Conservation (phyloP, 1,139 yeast species). For the Yamadazyma diospyri region DNA sequence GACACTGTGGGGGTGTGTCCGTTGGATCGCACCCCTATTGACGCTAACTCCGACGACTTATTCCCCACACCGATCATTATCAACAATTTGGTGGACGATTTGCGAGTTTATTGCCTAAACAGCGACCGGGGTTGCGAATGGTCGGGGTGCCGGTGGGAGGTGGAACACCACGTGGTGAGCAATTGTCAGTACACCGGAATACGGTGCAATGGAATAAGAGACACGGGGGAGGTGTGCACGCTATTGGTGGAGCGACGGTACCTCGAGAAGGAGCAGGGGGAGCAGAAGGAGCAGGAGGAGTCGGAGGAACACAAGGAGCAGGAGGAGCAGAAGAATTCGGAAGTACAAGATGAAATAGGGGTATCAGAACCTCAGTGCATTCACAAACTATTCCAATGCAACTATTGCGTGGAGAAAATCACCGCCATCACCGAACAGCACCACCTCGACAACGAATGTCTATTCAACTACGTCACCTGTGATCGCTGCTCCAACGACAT, state of each 20-base stretch:
- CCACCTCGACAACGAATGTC: constrained; percentile 42
- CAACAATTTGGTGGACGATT: constrained; percentile 59
- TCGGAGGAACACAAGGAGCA: neutral
- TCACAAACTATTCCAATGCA: constrained; percentile 37
- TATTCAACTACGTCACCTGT: constrained; percentile 36
- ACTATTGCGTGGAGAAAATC: constrained; percentile 34
- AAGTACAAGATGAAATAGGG: constrained; percentile 12
- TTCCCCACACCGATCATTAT: constrained; percentile 62
- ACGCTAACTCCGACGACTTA: constrained; percentile 40
- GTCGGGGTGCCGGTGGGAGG: constrained; percentile 59
- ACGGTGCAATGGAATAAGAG: constrained; percentile 33
- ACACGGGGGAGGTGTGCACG: constrained; percentile 9
- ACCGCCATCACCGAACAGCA: constrained; percentile 25
- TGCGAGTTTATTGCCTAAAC: constrained; percentile 55
- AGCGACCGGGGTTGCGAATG: constrained; percentile 53
- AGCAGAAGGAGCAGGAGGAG: neutral
- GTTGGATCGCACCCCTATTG: constrained; percentile 54
- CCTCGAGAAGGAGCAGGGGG: constrained; percentile 3
- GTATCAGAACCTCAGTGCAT: constrained; percentile 20
- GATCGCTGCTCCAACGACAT: constrained; percentile 40
- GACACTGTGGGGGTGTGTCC: constrained; percentile 49
- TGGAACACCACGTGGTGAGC: constrained; percentile 47
- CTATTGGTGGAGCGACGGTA: constrained; percentile 15
- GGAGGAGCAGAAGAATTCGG: constrained; percentile 6
- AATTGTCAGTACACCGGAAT: constrained; percentile 55